Evolutionary conservation across 2,329 filamentous ascomycete genomes (phyloP), one percentile per base, ranked within the genome.

Genomic region (Beauveria bassiana): DNA sequence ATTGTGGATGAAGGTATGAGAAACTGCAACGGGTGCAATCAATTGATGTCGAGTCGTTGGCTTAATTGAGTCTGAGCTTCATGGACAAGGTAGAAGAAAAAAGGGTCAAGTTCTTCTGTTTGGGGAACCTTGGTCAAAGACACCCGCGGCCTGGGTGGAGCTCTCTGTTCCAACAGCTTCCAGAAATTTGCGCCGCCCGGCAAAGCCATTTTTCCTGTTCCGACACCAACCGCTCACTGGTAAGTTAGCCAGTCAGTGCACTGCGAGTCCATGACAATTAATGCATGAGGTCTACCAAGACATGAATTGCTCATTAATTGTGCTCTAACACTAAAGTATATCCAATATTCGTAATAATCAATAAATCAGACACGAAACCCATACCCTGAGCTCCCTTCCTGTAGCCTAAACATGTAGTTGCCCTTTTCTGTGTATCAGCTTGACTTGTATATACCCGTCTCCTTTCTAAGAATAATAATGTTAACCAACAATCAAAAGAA

Each of bases 91-190:
- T 43, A 24, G 31, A 34, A 40, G 50, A 59, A 57, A 62, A 57
- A 60, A 61, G 51, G 59, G 40, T 61, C 51, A 50, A 49, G 51
- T 49, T 58, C 40, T 49, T n/a, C 49, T n/a, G 22, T 18, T 38
- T 3, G 22, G 28, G 59, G 31, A 47, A 47, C 26, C 26, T 54
- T 54, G 34, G 54, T 20, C 43, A 5, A 56, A 50, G 38, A 42
- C 55, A 58, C 46, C 43, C 45, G 31, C 55, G 8, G 7, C 31
- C 20, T 50, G 46, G 22, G 55, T 59, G 55, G 55, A 59, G 55
- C 45, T 59, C 45, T 58, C 46, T 59, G 12, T 66, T 66, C 65
- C 51, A 65, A 65, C 46, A 64, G 64, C 59, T 66, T 66, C 65
- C 62, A 66, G 62, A 64, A 61, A 61, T 61, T 61, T 49, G 59